Evolutionary conservation across 2,329 filamentous ascomycete species (phyloP).

Genomic region (Volutella citrinella): DNA sequence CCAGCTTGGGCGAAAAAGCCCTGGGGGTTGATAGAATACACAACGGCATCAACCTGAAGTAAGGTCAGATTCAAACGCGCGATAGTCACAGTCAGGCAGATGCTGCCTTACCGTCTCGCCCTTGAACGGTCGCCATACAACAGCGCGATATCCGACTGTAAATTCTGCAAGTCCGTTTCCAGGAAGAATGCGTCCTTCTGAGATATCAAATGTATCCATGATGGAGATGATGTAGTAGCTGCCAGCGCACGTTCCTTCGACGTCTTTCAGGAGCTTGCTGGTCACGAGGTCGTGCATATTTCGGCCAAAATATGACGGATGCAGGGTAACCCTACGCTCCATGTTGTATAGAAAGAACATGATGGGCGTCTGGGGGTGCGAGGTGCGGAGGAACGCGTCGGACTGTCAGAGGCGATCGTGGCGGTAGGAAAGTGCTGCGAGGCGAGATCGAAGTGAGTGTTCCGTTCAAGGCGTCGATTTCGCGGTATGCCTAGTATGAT

Average conservation of each 20-base stretch:
- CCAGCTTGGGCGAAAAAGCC: conserved; percentile 88
- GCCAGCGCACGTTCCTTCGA: conserved; percentile 92
- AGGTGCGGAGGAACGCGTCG: neutral
- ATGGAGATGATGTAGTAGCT: conserved; percentile 98
- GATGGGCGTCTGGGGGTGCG: conserved; percentile 7
- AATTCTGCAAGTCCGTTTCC: conserved; percentile 92
- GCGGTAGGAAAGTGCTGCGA: too few species aligned
- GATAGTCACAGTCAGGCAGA: conserved; percentile 12
- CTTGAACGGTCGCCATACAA: conserved; percentile 97
- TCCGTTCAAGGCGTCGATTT: too few species aligned
- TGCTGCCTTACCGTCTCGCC: conserved; percentile 79
- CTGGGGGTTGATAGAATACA: conserved; percentile 85
- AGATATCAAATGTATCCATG: conserved; percentile 94
- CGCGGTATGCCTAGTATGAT: too few species aligned
- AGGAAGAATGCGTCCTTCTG: conserved; percentile 86
- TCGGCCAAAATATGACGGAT: conserved; percentile 94
- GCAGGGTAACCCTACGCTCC: conserved; percentile 89
- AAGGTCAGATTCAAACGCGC: conserved; percentile 29
- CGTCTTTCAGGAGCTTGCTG: conserved; percentile 83
- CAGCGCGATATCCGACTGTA: conserved; percentile 89
- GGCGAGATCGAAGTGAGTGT: too few species aligned
- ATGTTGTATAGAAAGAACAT: conserved; percentile 99
- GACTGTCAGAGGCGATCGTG: too few species aligned
- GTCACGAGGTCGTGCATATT: conserved; percentile 91
- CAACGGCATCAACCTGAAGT: conserved; percentile 83